A percentile compares a stretch with the other conserved stretches of the same genome.
Conservation (phyloP, 2,329 filamentous ascomycete genomes). For the Monilinia fructicola region DNA sequence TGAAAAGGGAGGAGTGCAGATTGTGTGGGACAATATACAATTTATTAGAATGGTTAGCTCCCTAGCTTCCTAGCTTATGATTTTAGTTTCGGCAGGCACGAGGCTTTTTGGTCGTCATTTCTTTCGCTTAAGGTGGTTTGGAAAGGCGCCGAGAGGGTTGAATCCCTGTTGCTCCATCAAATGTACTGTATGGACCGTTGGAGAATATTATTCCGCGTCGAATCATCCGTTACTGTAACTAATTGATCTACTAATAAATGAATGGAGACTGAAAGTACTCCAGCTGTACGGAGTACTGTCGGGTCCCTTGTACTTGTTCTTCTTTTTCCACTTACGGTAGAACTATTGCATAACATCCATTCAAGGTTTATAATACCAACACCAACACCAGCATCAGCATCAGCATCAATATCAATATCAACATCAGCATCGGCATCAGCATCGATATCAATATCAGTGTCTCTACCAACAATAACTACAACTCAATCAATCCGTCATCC, state of each 20-base stretch:
- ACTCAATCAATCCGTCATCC: background rate
- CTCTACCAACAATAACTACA: background rate
- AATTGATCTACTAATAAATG: background rate
- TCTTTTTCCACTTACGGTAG: too few relatives aligned
- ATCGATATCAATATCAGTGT: background rate
- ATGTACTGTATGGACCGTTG: background rate
- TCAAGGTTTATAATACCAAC: too few relatives aligned
- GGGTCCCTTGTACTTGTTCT: too few relatives aligned
- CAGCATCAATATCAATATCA: too few relatives aligned
- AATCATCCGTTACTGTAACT: background rate
- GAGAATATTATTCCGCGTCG: conserved; percentile 1
- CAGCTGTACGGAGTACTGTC: too few relatives aligned
- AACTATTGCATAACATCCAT: conserved; percentile 15
- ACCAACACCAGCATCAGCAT: too few relatives aligned
- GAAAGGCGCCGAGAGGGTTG: conserved; percentile 9
- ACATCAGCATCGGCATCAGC: background rate
- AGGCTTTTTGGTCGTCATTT: conserved; percentile 19
- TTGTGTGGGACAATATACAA: background rate
- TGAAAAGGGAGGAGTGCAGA: conserved; percentile 13
- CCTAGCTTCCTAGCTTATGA: background rate
- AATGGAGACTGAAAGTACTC: background rate
- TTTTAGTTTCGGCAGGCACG: conserved; percentile 21
- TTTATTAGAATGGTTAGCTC: conserved; percentile 4
- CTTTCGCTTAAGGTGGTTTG: conserved; percentile 21
- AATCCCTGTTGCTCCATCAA: conserved; percentile 8